Evolutionary conservation across 2,329 filamentous ascomycete species (phyloP).

Genomic region (Cladobotryum mycophilum): DNA sequence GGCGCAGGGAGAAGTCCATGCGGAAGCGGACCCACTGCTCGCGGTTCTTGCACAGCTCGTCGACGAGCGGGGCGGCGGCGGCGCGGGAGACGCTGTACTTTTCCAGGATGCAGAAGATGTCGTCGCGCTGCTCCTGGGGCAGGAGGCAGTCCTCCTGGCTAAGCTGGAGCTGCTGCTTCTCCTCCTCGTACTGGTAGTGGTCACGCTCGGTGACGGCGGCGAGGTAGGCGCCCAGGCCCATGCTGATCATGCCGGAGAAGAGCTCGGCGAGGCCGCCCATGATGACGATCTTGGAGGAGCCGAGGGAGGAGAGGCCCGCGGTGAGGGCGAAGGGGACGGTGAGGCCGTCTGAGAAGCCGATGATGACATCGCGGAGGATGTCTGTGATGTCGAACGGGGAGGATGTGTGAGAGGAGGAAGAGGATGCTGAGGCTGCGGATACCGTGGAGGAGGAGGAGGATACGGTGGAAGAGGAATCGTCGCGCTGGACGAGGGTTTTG

Average conservation of each 20-base stretch:
- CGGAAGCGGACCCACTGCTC: constrained; percentile 50
- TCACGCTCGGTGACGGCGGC: constrained; percentile 54
- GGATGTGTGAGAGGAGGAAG: constrained; percentile 14
- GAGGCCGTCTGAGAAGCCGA: constrained; percentile 71
- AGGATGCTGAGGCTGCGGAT: constrained; percentile 15
- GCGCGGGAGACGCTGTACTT: constrained; percentile 42
- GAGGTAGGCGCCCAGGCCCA: constrained; percentile 70
- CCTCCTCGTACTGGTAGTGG: constrained; percentile 44
- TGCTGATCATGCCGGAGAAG: constrained; percentile 68
- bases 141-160: constrained; percentile 34
- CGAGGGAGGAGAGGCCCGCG: constrained; percentile 61
- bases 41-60: constrained; percentile 41
- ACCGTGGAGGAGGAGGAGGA: constrained; percentile 1
- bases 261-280: constrained; percentile 69
- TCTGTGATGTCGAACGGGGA: constrained; percentile 31
- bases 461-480: constrained; percentile 14
- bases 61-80: constrained; percentile 40
- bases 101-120: constrained; percentile 45
- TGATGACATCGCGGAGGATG: constrained; percentile 58
- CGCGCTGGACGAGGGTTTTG: constrained; percentile 15
- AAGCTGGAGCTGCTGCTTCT: constrained; percentile 37
- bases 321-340: constrained; percentile 76
- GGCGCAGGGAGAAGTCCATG: constrained; percentile 52
- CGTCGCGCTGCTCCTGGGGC: constrained; percentile 39
- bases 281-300: constrained; percentile 61